A percentile compares a stretch with the other conserved stretches of the same genome.
These are phyloP conservation scores for Helichrysum umbraculigerum DNA, from an alignment of 129 eudicot species.

Conservation along the genomic window DNA sequence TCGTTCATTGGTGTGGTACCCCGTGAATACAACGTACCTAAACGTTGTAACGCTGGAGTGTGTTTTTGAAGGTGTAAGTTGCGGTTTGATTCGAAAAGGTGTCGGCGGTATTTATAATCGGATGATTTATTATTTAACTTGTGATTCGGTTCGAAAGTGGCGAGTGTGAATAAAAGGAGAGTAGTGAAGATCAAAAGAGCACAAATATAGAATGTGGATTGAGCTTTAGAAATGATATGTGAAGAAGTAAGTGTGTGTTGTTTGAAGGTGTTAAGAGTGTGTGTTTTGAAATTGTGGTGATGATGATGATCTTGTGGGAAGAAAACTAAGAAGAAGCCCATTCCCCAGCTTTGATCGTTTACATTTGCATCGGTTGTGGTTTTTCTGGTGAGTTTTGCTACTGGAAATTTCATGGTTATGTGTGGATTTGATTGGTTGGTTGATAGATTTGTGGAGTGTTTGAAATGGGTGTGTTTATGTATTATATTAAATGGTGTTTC, in stretches of 20 bases:
- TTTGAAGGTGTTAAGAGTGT: slow-evolving; percentile 32
- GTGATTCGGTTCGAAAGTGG: slow-evolving; percentile 63
- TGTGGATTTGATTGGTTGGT: background rate
- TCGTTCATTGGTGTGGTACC: slow-evolving; percentile 74
- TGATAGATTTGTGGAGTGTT: background rate
- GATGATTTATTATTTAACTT: background rate
- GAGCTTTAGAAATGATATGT: slow-evolving; percentile 58
- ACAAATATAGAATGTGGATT: slow-evolving; percentile 77
- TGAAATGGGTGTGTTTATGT: slow-evolving; percentile 6
- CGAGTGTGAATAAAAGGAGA: slow-evolving; percentile 72
- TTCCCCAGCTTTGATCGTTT: slow-evolving; percentile 49
- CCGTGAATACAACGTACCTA: slow-evolving; percentile 62
- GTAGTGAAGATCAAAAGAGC: slow-evolving; percentile 61
- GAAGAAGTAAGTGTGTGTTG: slow-evolving; percentile 41
- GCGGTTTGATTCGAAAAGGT: slow-evolving; percentile 18
- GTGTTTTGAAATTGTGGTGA: slow-evolving; percentile 12
- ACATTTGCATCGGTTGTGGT: slow-evolving; percentile 1
- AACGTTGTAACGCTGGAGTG: slow-evolving; percentile 62
- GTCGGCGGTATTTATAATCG: slow-evolving; percentile 26
- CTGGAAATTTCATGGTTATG: background rate
- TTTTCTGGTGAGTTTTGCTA: slow-evolving; percentile 26
- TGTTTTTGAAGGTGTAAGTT: background rate
- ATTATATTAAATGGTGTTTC: background rate
- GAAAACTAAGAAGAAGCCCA: slow-evolving; percentile 85
- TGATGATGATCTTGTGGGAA: slow-evolving; percentile 57